Evolutionary conservation across 2,329 filamentous ascomycete species (phyloP), one percentile per base, ranked within the genome.

Genomic region (Diaporthe sp.): DNA sequence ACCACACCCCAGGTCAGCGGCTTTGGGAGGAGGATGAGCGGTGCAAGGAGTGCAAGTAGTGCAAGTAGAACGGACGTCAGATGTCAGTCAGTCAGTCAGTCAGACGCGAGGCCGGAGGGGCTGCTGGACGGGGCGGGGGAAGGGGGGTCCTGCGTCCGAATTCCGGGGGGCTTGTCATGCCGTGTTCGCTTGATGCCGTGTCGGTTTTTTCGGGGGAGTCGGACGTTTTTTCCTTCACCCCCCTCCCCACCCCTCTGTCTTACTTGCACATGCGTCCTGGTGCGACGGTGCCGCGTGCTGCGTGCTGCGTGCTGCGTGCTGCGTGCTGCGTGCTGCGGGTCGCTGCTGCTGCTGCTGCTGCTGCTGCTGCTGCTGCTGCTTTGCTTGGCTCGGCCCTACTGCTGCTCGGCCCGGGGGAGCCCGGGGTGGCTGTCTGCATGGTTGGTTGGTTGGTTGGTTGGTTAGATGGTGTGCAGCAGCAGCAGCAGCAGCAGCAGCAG

Each of bases 71-170:
- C 39, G 19, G 35, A 19, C 58, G 58, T 63, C 58, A 63, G 58
- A 47, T 63, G 59, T 63, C 59, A 44, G 42, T n/a, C n/a, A n/a
- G n/a, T n/a, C 42, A 44, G 42, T 17, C 42, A 15, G n/a, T n/a
- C n/a, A 59, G 32, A 59, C 32, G 59, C 59, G 59, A 47, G 25
- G 59, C 59, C 59, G 59, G 59, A 47, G 35, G 56, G 15, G 37
- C 12, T 39, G 58, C 37, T 42, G 37, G 37, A 30, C 44, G 37
- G 25, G 12, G 56, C 3, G 3, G 30, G 25, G 15, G 32, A 19
- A 35, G 5, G 2, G 9, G 4, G 19, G 25, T 8, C 55, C 22
- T 58, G 55, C 55, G 32, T 63, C 59, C 59, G 39, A 63, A 47
- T 25, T 19, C 59, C 59, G 59, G 59, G 39, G 25, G 7, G 9